Percentiles rank a stretch among this genome's conserved stretches.
phyloP scores from a whole-genome alignment of 2,329 filamentous ascomycete species.

The Cryphonectria carpinicola region DNA sequence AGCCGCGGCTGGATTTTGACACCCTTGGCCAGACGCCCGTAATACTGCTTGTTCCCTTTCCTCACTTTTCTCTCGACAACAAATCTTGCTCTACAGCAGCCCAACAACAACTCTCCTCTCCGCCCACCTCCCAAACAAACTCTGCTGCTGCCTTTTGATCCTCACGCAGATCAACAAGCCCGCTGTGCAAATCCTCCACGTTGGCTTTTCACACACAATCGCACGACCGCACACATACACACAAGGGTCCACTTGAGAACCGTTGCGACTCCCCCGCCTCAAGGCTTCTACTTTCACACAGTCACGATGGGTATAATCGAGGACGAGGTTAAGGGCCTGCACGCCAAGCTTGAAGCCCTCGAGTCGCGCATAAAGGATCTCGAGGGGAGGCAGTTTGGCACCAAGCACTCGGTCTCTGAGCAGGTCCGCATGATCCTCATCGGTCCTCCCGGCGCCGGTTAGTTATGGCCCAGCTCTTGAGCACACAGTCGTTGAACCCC shows the following conservation, averaged over 20 bases:
- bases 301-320: conserved; percentile 83
- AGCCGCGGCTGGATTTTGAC: conserved; percentile 18
- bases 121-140: background rate
- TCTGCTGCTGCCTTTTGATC: background rate
- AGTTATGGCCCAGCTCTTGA: conserved; percentile 14
- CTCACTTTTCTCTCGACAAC: background rate
- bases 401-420: conserved; percentile 56
- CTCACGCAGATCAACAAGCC: background rate
- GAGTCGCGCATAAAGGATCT: conserved; percentile 86
- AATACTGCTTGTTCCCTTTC: background rate
- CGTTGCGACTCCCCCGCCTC: conserved; percentile 11
- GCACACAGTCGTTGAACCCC: background rate
- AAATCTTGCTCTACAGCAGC: conserved; percentile 7
- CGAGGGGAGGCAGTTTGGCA: conserved; percentile 71
- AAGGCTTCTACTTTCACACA: background rate
- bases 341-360: conserved; percentile 80
- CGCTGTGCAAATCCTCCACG: background rate
- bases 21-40: conserved; percentile 5
- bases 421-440: conserved; percentile 96
- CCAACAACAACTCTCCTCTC: conserved; percentile 15
- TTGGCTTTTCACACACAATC: background rate
- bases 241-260: background rate
- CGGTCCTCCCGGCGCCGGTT: conserved; percentile 94
- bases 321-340: conserved; percentile 83
- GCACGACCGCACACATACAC: background rate